Percentiles rank a stretch among this genome's conserved stretches.
These are phyloP conservation scores for Botryotinia narcissicola DNA, from an alignment of 2,329 filamentous ascomycete species.

Conservation along the genomic window DNA sequence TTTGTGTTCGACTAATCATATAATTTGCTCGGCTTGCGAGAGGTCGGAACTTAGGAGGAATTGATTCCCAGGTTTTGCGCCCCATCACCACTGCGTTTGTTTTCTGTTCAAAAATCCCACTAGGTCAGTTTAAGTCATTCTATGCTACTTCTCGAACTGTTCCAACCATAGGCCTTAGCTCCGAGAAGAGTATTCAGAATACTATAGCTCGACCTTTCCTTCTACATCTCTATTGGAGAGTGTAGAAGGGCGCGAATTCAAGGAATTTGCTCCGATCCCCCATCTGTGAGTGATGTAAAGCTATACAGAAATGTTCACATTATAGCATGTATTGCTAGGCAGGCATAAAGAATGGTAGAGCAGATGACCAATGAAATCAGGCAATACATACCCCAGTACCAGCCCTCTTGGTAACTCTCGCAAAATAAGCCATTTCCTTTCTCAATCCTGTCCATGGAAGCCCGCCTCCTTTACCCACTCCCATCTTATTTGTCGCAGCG, in stretches of 20 bases:
- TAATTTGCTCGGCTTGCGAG: conserved; percentile 79
- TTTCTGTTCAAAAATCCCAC: conserved; percentile 18
- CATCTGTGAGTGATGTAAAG: background rate
- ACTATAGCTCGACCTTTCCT: background rate
- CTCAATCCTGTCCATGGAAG: conserved; percentile 88
- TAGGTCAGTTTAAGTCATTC: background rate
- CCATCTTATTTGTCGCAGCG: conserved; percentile 83
- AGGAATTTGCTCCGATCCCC: background rate
- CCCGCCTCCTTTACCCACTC: conserved; percentile 75
- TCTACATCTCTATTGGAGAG: background rate
- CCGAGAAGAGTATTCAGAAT: background rate
- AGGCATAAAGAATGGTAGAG: background rate
- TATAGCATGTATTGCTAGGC: background rate
- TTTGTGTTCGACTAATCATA: conserved; percentile 60
- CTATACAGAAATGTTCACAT: background rate
- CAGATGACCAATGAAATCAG: background rate
- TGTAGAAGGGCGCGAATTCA: too few relatives aligned
- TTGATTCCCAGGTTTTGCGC: conserved; percentile 92
- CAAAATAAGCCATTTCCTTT: conserved; percentile 94
- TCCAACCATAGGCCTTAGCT: background rate
- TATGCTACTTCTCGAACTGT: background rate
- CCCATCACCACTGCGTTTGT: conserved; percentile 90
- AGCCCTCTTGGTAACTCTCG: conserved; percentile 72
- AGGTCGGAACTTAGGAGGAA: conserved; percentile 75
- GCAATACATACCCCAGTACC: conserved; percentile 39